A percentile compares a stretch with the other conserved stretches of the same genome.
These are phyloP conservation scores for Kockovaella imperatae DNA, from an alignment of 768 basidiomycete species.

Conservation along the genomic window DNA sequence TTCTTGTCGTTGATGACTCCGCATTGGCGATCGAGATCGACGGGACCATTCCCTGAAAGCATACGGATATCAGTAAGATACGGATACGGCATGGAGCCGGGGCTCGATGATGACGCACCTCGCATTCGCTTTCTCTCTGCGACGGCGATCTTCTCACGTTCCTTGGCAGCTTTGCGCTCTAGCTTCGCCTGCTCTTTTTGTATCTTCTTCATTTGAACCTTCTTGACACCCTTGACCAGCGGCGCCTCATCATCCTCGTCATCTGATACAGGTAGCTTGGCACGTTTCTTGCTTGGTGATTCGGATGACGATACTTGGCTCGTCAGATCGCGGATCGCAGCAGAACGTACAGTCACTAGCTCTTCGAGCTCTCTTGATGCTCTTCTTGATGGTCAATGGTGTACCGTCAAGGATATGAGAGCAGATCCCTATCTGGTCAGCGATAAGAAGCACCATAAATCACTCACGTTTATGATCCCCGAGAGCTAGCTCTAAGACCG, in stretches of 20 bases:
- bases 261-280: conserved; percentile 5
- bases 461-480: conserved; percentile 66
- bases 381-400: conserved; percentile 22
- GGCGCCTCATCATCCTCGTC: conserved; percentile 4
- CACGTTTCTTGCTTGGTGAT: conserved; percentile 46
- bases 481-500: conserved; percentile 65
- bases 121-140: conserved; percentile 58
- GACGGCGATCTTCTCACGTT: conserved; percentile 60
- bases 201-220: conserved; percentile 62
- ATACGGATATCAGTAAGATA: conserved; percentile 2
- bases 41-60: conserved; percentile 51
- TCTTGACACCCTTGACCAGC: conserved; percentile 26
- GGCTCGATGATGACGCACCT: conserved; percentile 37
- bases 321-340: neutral
- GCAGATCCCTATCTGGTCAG: conserved; percentile 20
- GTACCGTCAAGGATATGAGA: conserved; percentile 29
- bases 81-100: neutral
- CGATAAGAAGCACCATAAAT: neutral
- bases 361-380: conserved; percentile 48
- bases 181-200: conserved; percentile 61
- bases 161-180: conserved; percentile 56
- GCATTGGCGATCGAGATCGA: conserved; percentile 86
- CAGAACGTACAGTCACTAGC: conserved; percentile 25
- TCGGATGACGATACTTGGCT: neutral
- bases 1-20: conserved; percentile 96